Evolutionary conservation across 768 basidiomycete genomes (phyloP).

Genomic region (Sutorius australiensis): DNA sequence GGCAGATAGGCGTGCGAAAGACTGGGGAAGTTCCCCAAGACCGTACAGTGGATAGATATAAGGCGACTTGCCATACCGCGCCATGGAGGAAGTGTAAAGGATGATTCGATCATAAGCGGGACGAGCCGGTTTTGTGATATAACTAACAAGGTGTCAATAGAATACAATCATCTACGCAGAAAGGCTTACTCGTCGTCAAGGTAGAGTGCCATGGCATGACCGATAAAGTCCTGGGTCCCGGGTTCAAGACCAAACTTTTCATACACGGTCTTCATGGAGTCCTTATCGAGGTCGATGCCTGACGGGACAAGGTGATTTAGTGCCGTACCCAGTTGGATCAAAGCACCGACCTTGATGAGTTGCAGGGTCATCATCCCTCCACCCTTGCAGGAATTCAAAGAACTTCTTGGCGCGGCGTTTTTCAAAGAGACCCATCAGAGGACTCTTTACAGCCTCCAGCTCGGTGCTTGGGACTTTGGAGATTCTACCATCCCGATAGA

Average conservation of each 20-base stretch:
- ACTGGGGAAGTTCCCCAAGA: slow-evolving; percentile 97
- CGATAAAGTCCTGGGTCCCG: slow-evolving; percentile 98
- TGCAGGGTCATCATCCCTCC: slow-evolving; percentile 92
- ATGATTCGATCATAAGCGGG: slow-evolving; percentile 91
- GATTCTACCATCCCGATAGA: slow-evolving; percentile 94
- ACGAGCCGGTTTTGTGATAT: slow-evolving; percentile 89
- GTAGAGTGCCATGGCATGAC: slow-evolving; percentile 98
- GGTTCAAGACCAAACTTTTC: slow-evolving; percentile 96
- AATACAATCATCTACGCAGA: not conserved
- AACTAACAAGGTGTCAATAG: slow-evolving; percentile 46
- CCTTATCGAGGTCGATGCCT: slow-evolving; percentile 87
- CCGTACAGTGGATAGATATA: slow-evolving; percentile 99
- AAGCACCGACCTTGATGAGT: slow-evolving; percentile 85
- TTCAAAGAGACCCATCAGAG: slow-evolving; percentile 99
- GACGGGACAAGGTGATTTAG: not conserved
- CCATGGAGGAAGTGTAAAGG: slow-evolving; percentile 97
- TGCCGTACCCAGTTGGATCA: not conserved
- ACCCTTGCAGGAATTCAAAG: slow-evolving; percentile 93
- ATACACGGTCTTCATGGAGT: slow-evolving; percentile 92
- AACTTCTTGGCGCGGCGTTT: slow-evolving; percentile 98
- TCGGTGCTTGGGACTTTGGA: slow-evolving; percentile 98
- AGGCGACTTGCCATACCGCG: slow-evolving; percentile 97
- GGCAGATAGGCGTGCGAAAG: slow-evolving; percentile 95
- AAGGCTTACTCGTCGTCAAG: slow-evolving; percentile 87
- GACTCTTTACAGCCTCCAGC: slow-evolving; percentile 92